Conservation (phyloP, 345 rosid species). For the Aquilaria sinensis region DNA sequence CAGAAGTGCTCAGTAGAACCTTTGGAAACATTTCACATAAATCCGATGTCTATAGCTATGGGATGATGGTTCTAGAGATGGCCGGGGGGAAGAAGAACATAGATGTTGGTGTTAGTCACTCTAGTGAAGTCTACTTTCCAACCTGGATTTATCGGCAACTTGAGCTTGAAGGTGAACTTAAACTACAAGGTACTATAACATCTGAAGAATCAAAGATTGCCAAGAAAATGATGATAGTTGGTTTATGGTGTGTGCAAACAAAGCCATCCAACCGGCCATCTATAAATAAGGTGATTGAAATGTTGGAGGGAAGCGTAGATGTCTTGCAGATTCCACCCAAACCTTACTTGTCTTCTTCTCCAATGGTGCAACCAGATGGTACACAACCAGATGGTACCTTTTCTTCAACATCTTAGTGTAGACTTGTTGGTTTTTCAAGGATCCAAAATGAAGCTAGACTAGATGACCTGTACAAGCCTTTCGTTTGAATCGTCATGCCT, state of each 20-base stretch:
- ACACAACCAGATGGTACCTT: too few species aligned
- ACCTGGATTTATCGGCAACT: conserved; percentile 5
- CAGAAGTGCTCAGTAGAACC: too few species aligned
- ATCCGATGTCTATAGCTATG: too few species aligned
- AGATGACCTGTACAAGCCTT: too few species aligned
- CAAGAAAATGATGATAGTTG: conserved; percentile 16
- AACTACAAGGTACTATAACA: neutral
- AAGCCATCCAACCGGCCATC: conserved; percentile 12
- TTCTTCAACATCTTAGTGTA: too few species aligned
- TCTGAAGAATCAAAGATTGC: conserved; percentile 3
- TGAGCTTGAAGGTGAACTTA: conserved; percentile 4
- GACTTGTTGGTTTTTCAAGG: too few species aligned
- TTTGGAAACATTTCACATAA: too few species aligned
- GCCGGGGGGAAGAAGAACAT: neutral
- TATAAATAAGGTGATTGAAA: conserved; percentile 10
- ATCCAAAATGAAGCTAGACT: too few species aligned
- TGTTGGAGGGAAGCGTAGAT: conserved; percentile 3
- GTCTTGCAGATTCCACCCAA: conserved; percentile 7
- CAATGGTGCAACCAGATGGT: neutral
- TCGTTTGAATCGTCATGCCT: too few species aligned
- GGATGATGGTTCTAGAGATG: too few species aligned
- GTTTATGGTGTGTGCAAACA: conserved; percentile 12
- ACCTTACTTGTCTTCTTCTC: conserved; percentile 12
- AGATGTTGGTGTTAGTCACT: neutral
- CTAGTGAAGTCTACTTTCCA: conserved; percentile 15